phyloP scores from a whole-genome alignment of 148 eudicot species.

The Nepenthes mirabilis region DNA sequence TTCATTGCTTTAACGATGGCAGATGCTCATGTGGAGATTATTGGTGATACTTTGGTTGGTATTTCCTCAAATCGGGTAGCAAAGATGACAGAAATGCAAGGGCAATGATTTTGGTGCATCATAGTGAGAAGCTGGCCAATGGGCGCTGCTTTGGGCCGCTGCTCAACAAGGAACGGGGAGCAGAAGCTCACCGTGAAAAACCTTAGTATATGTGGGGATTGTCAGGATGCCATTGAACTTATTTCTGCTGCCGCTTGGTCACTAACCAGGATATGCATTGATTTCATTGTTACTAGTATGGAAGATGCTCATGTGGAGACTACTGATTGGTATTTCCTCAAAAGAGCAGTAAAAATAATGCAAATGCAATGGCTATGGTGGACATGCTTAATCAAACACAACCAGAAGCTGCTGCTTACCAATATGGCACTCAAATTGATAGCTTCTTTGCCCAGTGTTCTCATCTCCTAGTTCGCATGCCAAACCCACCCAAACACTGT shows the following conservation, averaged over 20 bases:
- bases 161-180: constrained; percentile 31
- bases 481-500: too few species aligned
- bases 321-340: constrained; percentile 30
- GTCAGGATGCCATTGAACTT: constrained; percentile 59
- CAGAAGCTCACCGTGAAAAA: constrained; percentile 58
- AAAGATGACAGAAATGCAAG: neutral
- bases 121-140: neutral
- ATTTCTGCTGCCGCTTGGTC: constrained; percentile 49
- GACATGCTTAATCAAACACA: too few species aligned
- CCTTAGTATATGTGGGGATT: constrained; percentile 77
- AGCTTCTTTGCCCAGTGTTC: too few species aligned
- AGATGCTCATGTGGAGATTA: constrained; percentile 74
- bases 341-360: too few species aligned
- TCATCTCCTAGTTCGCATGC: too few species aligned
- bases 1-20: constrained; percentile 67
- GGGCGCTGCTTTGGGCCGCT: constrained; percentile 31
- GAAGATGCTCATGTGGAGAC: constrained; percentile 73
- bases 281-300: constrained; percentile 65
- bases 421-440: too few species aligned
- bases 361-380: too few species aligned
- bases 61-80: neutral
- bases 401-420: too few species aligned
- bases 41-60: constrained; percentile 28
- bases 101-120: neutral
- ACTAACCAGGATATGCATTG: constrained; percentile 63